Base-by-base conservation (phyloP, 1,284 basidiomycete genomes). In the Austroboletus rostrupii region DNA sequence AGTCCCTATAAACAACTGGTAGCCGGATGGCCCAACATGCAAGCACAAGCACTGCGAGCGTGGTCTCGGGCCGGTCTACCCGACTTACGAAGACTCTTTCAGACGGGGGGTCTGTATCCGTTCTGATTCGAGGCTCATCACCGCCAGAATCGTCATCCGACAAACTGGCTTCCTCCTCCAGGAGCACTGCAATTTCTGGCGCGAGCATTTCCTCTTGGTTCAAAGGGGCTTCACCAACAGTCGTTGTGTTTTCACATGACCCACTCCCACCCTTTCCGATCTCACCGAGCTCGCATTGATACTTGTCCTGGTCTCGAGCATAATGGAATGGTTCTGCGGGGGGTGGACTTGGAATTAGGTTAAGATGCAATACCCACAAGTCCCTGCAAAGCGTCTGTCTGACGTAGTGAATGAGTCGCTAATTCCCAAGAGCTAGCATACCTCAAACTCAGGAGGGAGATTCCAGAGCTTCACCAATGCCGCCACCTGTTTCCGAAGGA, bases 401-500 rank as follows among this genome's bases (percentile, higher is more conserved):
- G 19, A n/a, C 16, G 11, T 8, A n/a, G n/a, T 49, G 14, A 28
- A 53, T 33, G 21, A 44, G 40, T 23, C n/a, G 35, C 26, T 32
- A 31, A 48, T 49, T 10, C 7, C 3, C 29, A 19, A 38, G 35
- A 43, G 20, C 17, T 21, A 26, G 63, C 75, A 45, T 47, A 90
- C 92, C 79, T 94, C 92, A 55, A 90, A 88, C 53, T 88, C 85
- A 0, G 77, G 67, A 8, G 91, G 90, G 8, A 95, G 71, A 13
- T 72, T 63, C 92, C 92, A 95, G 5, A 85, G 57, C 20, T 68
- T 61, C 6, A 64, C 74, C 41, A 95, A 66, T n/a, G 79, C 78
- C 7, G 72, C 71, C 3, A 90, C 69, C 67, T 96, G 92, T 58
- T 84, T 79, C 14, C 91, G 75, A 9, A 95, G 71, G 46, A 94